These are phyloP conservation scores for Taxillus chinensis DNA, from an alignment of 164 flowering plant genomes.

Conservation along the genomic window DNA sequence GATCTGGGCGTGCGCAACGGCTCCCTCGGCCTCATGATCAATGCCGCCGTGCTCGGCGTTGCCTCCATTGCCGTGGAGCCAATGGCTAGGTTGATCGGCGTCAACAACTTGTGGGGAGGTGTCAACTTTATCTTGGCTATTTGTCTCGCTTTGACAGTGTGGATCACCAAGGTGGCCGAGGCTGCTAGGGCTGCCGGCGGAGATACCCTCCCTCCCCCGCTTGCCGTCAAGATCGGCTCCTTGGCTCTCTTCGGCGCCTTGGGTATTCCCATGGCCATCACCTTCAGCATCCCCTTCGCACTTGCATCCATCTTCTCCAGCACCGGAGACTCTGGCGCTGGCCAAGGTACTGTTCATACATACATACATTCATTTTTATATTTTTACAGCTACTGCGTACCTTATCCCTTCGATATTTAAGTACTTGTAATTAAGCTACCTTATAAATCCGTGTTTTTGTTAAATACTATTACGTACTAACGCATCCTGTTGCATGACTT, in stretches of 20 bases:
- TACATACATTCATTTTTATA: no score
- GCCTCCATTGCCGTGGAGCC: slow-evolving; percentile 3
- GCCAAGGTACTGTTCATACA: slow-evolving; percentile 34
- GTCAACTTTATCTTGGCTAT: slow-evolving; percentile 6
- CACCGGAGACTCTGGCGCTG: slow-evolving; percentile 25
- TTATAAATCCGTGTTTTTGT: no score
- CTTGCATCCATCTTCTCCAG: slow-evolving; percentile 42
- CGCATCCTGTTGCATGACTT: no score
- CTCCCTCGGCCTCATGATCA: slow-evolving; percentile 7
- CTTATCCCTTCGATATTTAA: no score
- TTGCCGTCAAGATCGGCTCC: slow-evolving; percentile 5
- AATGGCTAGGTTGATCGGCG: slow-evolving; percentile 4
- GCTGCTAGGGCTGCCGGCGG: not conserved
- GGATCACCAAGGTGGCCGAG: slow-evolving; percentile 8
- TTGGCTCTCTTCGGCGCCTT: slow-evolving; percentile 4
- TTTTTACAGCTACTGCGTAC: no score
- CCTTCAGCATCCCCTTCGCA: slow-evolving; percentile 55
- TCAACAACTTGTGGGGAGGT: slow-evolving; percentile 10
- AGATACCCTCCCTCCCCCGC: not conserved
- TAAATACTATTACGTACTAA: no score
- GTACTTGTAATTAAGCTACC: no score
- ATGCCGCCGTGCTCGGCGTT: slow-evolving; percentile 7
- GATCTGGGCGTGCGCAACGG: slow-evolving; percentile 9
- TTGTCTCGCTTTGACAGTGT: slow-evolving; percentile 6
- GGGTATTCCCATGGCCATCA: slow-evolving; percentile 18